Base-by-base conservation (phyloP, 2,329 filamentous ascomycete genomes). In the Fonsecaea multimorphosa region DNA sequence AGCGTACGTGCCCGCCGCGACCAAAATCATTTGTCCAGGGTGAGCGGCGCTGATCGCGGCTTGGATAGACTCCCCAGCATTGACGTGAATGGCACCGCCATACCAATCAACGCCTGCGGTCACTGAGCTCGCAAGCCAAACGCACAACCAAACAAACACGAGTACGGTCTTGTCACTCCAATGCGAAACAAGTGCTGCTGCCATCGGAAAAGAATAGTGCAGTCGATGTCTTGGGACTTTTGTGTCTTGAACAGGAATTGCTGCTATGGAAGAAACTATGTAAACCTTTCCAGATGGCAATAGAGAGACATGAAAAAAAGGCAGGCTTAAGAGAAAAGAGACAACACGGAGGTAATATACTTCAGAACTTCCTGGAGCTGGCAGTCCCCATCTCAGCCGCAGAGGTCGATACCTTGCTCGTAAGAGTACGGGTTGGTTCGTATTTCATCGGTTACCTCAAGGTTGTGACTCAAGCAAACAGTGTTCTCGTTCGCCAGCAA, bases 1-100 rank as follows among this genome's bases (percentile, higher is more conserved):
- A 19, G 65, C 53, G 54, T 69, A 69, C 3, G 65, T 69, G 29
- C 65, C 67, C 4, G 65, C 62, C 44, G 46, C 63, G n/a, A 69
- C 67, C 46, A 67, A 36, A 34, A 69, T 65, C 14, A 55, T 19
- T n/a, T 58, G 51, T 24, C 67, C 67, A 16, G 65, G 46, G 16
- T 65, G 38, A 19, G 67, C 65, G 12, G 62, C n/a, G 52, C 61
- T 52, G 40, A 69, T 63, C 2, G 67, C 67, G 12, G 58, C 55
- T 58, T 69, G 67, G 27, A 68, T 69, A 8, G 67, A 68, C 52
- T 68, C 32, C 6, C 65, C 67, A 32, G 65, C 27, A 2, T 31
- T 54, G 36, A 69, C 67, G 27, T 63, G 70, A 22, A 61, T 46
- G 4, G 52, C 24, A 14, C n/a, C 57, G 57, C 49, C 51, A 8